These are phyloP conservation scores for Beta macrorhiza DNA, from an alignment of 179 eudicot genomes.

Conservation along the genomic window DNA sequence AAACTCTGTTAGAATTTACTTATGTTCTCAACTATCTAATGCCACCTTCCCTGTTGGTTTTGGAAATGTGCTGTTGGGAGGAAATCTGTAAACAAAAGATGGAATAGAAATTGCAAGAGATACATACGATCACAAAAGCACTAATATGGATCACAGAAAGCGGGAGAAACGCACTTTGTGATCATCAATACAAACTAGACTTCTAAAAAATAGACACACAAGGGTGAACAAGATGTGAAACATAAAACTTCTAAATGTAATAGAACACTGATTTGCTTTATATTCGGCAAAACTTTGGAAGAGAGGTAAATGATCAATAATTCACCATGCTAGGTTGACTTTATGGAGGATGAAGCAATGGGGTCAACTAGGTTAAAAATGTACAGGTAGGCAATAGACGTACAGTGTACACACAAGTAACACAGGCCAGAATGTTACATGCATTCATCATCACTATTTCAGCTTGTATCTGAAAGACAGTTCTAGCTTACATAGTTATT, in stretches of 20 bases:
- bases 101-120: neutral
- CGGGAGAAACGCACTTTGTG: neutral
- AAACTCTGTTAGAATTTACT: neutral
- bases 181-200: neutral
- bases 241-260: neutral
- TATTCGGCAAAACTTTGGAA: neutral
- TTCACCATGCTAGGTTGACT: neutral
- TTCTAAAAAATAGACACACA: neutral
- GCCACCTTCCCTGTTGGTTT: neutral
- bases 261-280: neutral
- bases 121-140: neutral
- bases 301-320: neutral
- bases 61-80: neutral
- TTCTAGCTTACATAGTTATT: neutral
- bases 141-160: neutral
- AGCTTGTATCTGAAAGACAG: neutral
- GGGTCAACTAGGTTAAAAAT: neutral
- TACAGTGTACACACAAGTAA: neutral
- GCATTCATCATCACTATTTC: neutral
- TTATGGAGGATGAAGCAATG: neutral
- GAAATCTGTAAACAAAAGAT: neutral
- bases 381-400: neutral
- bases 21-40: neutral
- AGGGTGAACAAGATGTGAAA: neutral
- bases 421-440: neutral